Conservation (phyloP, 169 alveolate genomes). For the Plasmodium knowlesi region DNA sequence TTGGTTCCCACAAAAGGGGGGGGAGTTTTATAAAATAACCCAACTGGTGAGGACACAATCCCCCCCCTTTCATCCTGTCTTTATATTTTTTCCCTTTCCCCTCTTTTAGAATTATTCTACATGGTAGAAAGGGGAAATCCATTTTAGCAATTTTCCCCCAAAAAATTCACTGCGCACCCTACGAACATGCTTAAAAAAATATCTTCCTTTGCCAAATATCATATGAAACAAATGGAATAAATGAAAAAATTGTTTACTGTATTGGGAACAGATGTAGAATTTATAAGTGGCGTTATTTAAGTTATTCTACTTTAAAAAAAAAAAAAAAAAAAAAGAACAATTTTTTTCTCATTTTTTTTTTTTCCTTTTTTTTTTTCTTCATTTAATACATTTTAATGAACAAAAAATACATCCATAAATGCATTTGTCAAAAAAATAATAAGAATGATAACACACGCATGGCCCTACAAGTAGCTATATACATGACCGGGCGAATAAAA, state of each 20-base stretch:
- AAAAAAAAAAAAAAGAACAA: not conserved
- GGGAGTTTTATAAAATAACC: not conserved
- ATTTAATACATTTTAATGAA: not conserved
- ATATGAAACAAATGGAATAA: not conserved
- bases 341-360: not conserved
- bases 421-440: not conserved
- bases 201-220: not conserved
- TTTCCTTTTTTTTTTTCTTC: constrained; percentile 1
- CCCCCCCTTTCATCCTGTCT: not conserved
- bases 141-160: not conserved
- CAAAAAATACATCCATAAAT: not conserved
- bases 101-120: not conserved
- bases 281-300: constrained; percentile 19
- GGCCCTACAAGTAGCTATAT: not conserved
- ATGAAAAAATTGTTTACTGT: not conserved
- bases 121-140: not conserved
- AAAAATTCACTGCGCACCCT: not conserved
- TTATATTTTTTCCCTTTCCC: not conserved
- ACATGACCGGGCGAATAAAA: not conserved
- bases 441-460: not conserved
- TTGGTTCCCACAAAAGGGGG: not conserved
- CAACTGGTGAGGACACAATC: not conserved
- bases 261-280: constrained; percentile 5
- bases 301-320: not conserved
- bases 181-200: not conserved